phyloP scores from a whole-genome alignment of 176 grass and related monocot species.

The Musa itinerans region DNA sequence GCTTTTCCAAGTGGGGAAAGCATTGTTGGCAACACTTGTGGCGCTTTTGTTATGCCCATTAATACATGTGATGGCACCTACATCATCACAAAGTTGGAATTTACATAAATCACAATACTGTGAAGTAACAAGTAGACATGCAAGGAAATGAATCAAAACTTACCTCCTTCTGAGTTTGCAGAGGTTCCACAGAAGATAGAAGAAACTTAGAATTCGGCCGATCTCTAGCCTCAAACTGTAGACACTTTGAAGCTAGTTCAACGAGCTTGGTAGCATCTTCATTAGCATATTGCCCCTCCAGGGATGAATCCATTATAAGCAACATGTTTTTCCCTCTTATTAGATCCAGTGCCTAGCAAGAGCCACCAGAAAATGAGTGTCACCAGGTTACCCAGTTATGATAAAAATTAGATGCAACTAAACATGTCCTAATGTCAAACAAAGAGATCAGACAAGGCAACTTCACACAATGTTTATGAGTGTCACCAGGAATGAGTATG shows the following conservation, averaged over 20 bases:
- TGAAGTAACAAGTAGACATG: not conserved
- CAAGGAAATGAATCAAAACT: slow-evolving; percentile 20
- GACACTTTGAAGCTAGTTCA: slow-evolving; percentile 77
- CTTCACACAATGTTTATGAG: no score
- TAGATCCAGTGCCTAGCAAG: slow-evolving; percentile 66
- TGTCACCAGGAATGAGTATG: no score
- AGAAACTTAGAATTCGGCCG: slow-evolving; percentile 77
- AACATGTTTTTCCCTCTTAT: slow-evolving; percentile 87
- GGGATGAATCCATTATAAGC: slow-evolving; percentile 80
- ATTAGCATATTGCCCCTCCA: slow-evolving; percentile 87
- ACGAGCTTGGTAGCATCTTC: slow-evolving; percentile 88
- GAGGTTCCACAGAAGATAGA: slow-evolving; percentile 56
- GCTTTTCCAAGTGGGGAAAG: slow-evolving; percentile 89
- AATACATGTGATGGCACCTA: slow-evolving; percentile 70
- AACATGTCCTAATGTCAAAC: no score
- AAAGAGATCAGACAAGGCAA: no score
- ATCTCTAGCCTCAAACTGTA: slow-evolving; percentile 84
- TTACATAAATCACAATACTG: not conserved
- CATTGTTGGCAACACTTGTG: slow-evolving; percentile 41
- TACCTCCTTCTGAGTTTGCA: slow-evolving; percentile 80
- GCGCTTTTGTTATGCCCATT: slow-evolving; percentile 58
- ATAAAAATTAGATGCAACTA: no score
- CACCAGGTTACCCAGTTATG: no score
- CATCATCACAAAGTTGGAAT: slow-evolving; percentile 19
- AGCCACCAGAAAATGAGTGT: no score